Evolutionary conservation across 164 flowering plant species (phyloP), one percentile per base, ranked within the genome.

Genomic region (Aristolochia contorta): DNA sequence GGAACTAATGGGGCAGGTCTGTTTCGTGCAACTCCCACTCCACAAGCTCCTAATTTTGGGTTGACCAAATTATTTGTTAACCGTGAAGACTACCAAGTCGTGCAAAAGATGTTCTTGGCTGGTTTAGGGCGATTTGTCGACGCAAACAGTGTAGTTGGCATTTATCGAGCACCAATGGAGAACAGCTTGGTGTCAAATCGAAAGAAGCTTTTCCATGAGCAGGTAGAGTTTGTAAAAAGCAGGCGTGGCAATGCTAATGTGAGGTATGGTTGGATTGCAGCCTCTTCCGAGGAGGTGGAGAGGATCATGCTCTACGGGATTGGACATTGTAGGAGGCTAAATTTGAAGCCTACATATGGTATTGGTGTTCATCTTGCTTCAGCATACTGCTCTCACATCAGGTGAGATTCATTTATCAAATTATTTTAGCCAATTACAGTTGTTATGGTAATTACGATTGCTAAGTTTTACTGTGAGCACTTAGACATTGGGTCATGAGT

Each of bases 171-270:
- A 52, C 65, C 80, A 8, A 22, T 19, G 0, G 54, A 43, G 47
- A 70, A 81, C 70, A 47, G 30, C 49, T 33, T 62, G 0, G 61
- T 66, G 65, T 67, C 74, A 63, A 76, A 78, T 68, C 77, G 83
- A 9, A 60, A 67, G 33, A 83, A 85, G 71, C 75, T 83, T 54
- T 94, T 94, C 51, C 64, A 76, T 49, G 86, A 85, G 77, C 99
- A 91, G 69, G 75, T 75, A 45, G 96, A 87, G 60, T 77, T 87
- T 18, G 85, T 84, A 0, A 63, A 63, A 27, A 79, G 67, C 48
- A 65, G 57, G 58, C 91, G 89, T 53, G 96, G 97, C 10, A 71
- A 78, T 73, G 83, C 99, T 30, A 91, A 86, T 80, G 80, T 94
- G 61, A 69, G 63, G 12, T 81, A 72, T 83, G 99, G 90, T 21